A percentile compares a stretch with the other conserved stretches of the same genome.
Conservation (phyloP, 371 early-diverging fungal species). For the Amoeboaphelidium protococcarum region DNA sequence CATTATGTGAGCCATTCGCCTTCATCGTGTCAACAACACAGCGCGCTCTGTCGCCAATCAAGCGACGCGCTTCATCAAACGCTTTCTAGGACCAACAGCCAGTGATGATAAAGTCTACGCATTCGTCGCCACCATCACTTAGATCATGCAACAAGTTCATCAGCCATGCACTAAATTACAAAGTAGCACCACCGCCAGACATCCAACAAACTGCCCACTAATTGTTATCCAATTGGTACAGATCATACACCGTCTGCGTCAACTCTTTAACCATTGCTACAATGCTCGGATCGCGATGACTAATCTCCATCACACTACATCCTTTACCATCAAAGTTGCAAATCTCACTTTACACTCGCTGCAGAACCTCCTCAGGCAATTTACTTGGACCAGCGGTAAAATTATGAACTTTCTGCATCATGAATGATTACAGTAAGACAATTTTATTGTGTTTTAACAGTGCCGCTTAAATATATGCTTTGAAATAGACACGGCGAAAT, state of each 20-base stretch:
- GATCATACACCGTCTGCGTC: slow-evolving; percentile 28
- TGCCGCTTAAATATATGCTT: no score
- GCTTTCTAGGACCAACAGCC: slow-evolving; percentile 82
- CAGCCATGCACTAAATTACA: slow-evolving; percentile 63
- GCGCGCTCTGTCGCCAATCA: not conserved
- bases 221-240: slow-evolving; percentile 43
- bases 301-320: slow-evolving; percentile 76
- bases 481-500: no score
- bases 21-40: not conserved
- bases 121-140: not conserved
- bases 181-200: slow-evolving; percentile 82
- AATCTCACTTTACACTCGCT: not conserved
- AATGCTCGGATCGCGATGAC: slow-evolving; percentile 66
- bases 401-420: slow-evolving; percentile 51
- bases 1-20: no score
- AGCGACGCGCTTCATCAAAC: slow-evolving; percentile 36
- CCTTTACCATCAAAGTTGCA: slow-evolving; percentile 24
- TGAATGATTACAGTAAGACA: no score
- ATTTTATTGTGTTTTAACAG: no score
- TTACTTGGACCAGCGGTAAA: slow-evolving; percentile 19
- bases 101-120: slow-evolving; percentile 61
- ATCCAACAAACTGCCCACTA: slow-evolving; percentile 69
- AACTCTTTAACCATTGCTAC: slow-evolving; percentile 39
- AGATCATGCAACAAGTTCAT: slow-evolving; percentile 34
- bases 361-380: slow-evolving; percentile 1